Evolutionary conservation across 2,329 filamentous ascomycete genomes (phyloP), one percentile per base, ranked within the genome.

Genomic region (Aspergillus carbonarius): DNA sequence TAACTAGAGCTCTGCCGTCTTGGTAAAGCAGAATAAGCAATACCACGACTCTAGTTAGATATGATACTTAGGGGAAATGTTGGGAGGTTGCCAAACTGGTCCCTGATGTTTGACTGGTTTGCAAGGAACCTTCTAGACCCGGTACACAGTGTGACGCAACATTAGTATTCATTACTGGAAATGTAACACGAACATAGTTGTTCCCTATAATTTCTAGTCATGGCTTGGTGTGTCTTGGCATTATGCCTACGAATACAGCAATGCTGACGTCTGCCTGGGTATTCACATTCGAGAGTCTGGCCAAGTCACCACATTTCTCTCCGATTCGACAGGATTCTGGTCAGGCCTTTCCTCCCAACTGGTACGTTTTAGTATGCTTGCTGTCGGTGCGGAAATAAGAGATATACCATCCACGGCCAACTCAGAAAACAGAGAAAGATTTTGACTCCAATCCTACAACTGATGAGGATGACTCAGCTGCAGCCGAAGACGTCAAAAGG

Each of bases 261-360:
- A 53, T 34, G 50, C 56, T 20, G 50, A 54, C 32, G n/a, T 55
- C 42, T 59, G 30, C 17, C 32, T 59, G 4, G 52, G 47, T 3
- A 59, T 59, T 18, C 8, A 37, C 7, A 25, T 59, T 10, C 13
- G 32, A 27, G 39, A 51, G n/a, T 52, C 37, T 46, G 53, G 52
- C 12, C 15, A 39, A 40, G 37, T 59, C 10, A 55, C 17, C 18
- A 48, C 20, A 20, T 44, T 59, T 18, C 32, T 27, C 5, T 25
- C 30, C 17, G 39, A 59, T 34, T 20, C 30, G n/a, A 39, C 37
- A n/a, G 53, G 40, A 27, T 55, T 59, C 40, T 59, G 47, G 57
- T 48, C 47, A 4, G 48, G n/a, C 10, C 4, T 54, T 12, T 34
- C 9, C 13, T 49, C 51, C 7, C 37, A 52, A 30, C 25, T 59